A percentile compares a stretch with the other conserved stretches of the same genome.
Evolutionary conservation across 148 eudicot genomes (phyloP).

Genomic region (Nepenthes mirabilis): DNA sequence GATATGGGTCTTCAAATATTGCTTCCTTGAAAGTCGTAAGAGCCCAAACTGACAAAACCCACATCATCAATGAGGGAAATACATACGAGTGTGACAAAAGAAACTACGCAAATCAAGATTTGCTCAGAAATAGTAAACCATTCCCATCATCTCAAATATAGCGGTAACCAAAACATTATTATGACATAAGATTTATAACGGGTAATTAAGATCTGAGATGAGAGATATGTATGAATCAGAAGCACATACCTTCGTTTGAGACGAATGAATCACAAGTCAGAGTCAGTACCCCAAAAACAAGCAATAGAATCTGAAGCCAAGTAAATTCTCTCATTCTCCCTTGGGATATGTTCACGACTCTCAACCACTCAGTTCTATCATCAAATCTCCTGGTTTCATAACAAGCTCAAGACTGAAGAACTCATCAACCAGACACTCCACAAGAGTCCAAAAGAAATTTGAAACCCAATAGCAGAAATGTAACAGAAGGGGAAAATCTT

Average conservation of each 20-base stretch:
- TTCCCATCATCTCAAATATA: background rate
- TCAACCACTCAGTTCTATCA: too few relatives aligned
- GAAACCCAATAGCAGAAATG: too few relatives aligned
- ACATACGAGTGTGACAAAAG: background rate
- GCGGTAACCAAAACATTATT: too few relatives aligned
- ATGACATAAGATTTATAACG: background rate
- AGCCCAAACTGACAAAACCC: constrained; percentile 48
- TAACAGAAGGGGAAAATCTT: too few relatives aligned
- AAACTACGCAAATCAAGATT: constrained; percentile 3
- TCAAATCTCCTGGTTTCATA: too few relatives aligned
- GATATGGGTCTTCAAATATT: constrained; percentile 72
- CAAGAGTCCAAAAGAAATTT: too few relatives aligned
- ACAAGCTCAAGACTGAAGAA: background rate
- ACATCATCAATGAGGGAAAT: constrained; percentile 7
- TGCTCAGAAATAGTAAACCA: background rate
- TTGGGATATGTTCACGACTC: background rate
- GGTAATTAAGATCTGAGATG: constrained; percentile 3
- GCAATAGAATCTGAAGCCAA: constrained; percentile 30
- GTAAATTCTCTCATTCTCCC: constrained; percentile 26
- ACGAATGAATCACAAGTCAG: constrained; percentile 36
- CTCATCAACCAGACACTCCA: background rate
- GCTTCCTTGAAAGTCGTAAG: constrained; percentile 77
- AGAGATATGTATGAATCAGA: constrained; percentile 23
- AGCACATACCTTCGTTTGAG: constrained; percentile 44
- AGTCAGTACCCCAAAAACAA: constrained; percentile 30